phyloP scores from a whole-genome alignment of 2,329 filamentous ascomycete genomes.

The Bipolaris zeicola region DNA sequence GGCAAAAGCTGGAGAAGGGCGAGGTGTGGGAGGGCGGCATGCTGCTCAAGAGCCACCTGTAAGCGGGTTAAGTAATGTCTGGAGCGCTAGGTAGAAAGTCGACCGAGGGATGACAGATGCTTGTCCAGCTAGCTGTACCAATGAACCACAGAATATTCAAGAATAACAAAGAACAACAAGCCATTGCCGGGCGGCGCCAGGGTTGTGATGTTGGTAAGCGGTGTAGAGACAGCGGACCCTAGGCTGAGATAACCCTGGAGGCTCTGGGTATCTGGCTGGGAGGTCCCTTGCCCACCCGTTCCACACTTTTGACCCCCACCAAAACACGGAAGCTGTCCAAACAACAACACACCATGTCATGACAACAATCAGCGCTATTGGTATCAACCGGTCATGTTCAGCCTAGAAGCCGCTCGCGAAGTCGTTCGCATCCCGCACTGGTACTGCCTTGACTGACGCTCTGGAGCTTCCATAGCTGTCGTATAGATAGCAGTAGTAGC shows the following conservation, averaged over 20 bases:
- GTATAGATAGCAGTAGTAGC: conserved; percentile 2
- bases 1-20: conserved; percentile 83
- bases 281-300: conserved; percentile 20
- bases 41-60: conserved; percentile 56
- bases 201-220: conserved; percentile 6
- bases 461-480: not conserved
- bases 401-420: conserved; percentile 16
- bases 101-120: not conserved
- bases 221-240: not conserved
- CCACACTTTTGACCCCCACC: conserved; percentile 17
- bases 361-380: conserved; percentile 24
- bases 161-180: conserved; percentile 1
- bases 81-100: not conserved
- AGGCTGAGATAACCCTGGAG: not conserved
- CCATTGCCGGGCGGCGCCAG: not conserved
- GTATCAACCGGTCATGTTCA: conserved; percentile 20
- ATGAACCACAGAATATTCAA: conserved; percentile 4
- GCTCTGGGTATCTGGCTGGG: conserved; percentile 10
- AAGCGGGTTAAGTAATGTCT: not conserved
- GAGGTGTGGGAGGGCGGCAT: conserved; percentile 70
- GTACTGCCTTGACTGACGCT: conserved; percentile 20
- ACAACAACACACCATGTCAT: conserved; percentile 32
- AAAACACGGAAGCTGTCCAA: conserved; percentile 14
- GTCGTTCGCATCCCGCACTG: conserved; percentile 16
- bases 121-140: not conserved